phyloP scores from a whole-genome alignment of 768 basidiomycete genomes.

The Termitomyces sp. region DNA sequence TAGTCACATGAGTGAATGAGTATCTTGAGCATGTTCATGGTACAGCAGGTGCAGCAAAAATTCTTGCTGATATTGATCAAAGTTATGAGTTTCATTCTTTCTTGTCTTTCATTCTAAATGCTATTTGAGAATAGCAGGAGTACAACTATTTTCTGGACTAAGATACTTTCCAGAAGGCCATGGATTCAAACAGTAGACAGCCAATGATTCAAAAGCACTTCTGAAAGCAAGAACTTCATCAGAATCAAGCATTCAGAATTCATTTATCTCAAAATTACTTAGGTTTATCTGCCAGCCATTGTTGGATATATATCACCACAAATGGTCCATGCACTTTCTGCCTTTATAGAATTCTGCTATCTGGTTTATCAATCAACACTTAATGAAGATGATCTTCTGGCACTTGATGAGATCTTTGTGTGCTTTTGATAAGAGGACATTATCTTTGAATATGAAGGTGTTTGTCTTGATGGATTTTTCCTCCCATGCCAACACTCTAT shows the following conservation, averaged over 20 bases:
- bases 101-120: no score
- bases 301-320: conserved; percentile 16
- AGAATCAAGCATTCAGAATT: no score
- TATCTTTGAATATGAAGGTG: not conserved
- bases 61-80: not conserved
- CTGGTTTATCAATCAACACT: not conserved
- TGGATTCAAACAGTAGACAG: not conserved
- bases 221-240: no score
- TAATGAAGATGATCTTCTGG: not conserved
- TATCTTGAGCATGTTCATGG: not conserved
- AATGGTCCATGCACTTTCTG: conserved; percentile 11
- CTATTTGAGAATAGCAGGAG: no score
- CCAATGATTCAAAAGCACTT: not conserved
- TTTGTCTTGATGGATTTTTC: conserved; percentile 8
- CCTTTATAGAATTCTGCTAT: conserved; percentile 18
- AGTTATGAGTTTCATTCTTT: no score
- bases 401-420: no score
- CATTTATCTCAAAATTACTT: no score
- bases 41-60: not conserved
- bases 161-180: not conserved
- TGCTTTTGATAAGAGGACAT: no score
- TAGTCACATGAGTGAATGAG: not conserved
- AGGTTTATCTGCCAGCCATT: conserved; percentile 24
- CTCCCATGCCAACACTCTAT: no score
- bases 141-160: not conserved